These are phyloP conservation scores for Volvox africanus DNA, from an alignment of 139 green algal species.

Conservation along the genomic window DNA sequence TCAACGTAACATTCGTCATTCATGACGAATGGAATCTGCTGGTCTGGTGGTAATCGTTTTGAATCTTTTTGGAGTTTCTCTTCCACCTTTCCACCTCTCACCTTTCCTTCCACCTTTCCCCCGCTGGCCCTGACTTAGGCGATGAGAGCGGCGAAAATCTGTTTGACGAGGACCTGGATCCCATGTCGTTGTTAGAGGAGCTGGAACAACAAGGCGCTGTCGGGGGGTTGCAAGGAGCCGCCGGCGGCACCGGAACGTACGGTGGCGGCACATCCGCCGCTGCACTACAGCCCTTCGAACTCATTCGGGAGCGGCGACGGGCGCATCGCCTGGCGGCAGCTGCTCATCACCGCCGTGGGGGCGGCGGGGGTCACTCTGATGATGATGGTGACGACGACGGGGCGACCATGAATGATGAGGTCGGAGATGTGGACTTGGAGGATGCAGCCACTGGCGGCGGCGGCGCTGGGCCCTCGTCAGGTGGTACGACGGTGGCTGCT, in stretches of 20 bases:
- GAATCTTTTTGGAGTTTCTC: too few species aligned
- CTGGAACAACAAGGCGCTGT: constrained; percentile 54
- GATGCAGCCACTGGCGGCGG: not conserved
- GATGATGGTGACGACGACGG: not conserved
- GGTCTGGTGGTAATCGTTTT: too few species aligned
- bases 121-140: not conserved
- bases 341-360: not conserved
- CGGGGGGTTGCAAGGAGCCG: not conserved
- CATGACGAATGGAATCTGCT: too few species aligned
- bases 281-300: constrained; percentile 61
- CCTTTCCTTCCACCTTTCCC: too few species aligned
- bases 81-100: too few species aligned
- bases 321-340: not conserved
- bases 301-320: constrained; percentile 54
- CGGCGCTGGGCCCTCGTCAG: not conserved
- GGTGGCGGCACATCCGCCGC: not conserved
- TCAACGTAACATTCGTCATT: too few species aligned
- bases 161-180: constrained; percentile 62
- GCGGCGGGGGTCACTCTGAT: not conserved
- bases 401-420: not conserved
- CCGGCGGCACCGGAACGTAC: constrained; percentile 9
- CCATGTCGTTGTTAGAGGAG: constrained; percentile 59
- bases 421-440: not conserved
- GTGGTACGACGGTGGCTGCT: not conserved
- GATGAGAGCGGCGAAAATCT: constrained; percentile 50